Conservation (phyloP, 2,329 filamentous ascomycete species). For the Penicillium sp. region DNA sequence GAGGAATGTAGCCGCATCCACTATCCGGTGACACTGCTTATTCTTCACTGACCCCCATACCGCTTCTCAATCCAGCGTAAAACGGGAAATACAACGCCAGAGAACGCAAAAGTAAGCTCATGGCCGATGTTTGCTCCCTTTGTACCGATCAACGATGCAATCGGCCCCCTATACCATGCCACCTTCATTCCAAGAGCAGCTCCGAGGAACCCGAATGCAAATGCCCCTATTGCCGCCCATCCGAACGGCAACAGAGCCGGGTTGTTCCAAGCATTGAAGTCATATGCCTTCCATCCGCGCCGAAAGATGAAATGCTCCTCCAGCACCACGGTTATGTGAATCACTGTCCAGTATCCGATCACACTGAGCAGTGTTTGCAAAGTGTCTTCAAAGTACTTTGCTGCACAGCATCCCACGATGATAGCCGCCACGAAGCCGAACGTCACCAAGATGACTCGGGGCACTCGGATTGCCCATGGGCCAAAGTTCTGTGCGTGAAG, state of each 20-base stretch:
- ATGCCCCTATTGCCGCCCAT: slow-evolving; percentile 40
- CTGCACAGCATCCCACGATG: slow-evolving; percentile 40
- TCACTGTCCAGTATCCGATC: slow-evolving; percentile 56
- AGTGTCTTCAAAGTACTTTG: slow-evolving; percentile 38
- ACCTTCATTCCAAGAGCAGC: slow-evolving; percentile 43
- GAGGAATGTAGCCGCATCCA: neutral
- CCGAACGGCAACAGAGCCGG: slow-evolving; percentile 36
- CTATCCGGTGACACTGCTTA: neutral
- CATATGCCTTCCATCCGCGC: slow-evolving; percentile 37
- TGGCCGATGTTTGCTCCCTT: slow-evolving; percentile 41
- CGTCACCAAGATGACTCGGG: slow-evolving; percentile 39
- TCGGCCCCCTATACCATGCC: slow-evolving; percentile 39
- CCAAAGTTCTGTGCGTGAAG: slow-evolving; percentile 42
- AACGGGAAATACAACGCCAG: slow-evolving; percentile 34
- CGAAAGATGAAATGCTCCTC: slow-evolving; percentile 44
- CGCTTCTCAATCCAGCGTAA: slow-evolving; percentile 38
- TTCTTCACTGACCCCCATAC: slow-evolving; percentile 27
- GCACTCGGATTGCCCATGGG: slow-evolving; percentile 39
- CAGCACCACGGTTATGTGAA: slow-evolving; percentile 40
- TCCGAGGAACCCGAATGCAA: slow-evolving; percentile 38
- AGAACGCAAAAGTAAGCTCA: slow-evolving; percentile 40
- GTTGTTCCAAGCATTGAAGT: slow-evolving; percentile 40
- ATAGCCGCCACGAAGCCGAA: slow-evolving; percentile 39
- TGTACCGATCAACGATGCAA: slow-evolving; percentile 37
- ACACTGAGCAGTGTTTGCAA: slow-evolving; percentile 53